Percentiles rank a stretch among this genome's conserved stretches.
Conservation (phyloP, 2,329 filamentous ascomycete genomes). For the Paraphaeosphaeria sporulosa region DNA sequence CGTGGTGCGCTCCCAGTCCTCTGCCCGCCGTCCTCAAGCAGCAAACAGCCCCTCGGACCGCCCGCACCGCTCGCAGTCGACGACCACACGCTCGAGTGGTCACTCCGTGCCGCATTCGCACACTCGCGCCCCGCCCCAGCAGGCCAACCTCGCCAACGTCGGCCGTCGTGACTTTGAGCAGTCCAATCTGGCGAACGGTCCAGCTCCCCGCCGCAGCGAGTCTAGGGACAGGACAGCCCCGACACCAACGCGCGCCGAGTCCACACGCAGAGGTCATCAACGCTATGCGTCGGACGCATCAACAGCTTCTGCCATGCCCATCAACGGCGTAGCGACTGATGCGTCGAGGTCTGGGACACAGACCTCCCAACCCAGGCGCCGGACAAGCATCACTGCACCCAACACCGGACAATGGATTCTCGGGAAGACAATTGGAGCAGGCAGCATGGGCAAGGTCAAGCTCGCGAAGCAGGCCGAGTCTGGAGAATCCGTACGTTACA, state of each 20-base stretch:
- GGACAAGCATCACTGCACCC: constrained; percentile 86
- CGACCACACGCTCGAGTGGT: constrained; percentile 42
- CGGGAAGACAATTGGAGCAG: constrained; percentile 95
- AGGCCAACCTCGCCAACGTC: constrained; percentile 59
- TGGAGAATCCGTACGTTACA: constrained; percentile 78
- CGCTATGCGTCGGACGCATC: constrained; percentile 57
- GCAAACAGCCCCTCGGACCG: constrained; percentile 37
- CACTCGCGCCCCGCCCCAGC: constrained; percentile 43
- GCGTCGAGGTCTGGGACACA: constrained; percentile 33
- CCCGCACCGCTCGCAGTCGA: constrained; percentile 48
- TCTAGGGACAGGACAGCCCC: constrained; percentile 65
- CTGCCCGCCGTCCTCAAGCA: constrained; percentile 37
- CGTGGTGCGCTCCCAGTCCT: constrained; percentile 44
- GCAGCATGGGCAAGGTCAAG: constrained; percentile 99
- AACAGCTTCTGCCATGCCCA: constrained; percentile 45
- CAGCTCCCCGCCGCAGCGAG: constrained; percentile 67
- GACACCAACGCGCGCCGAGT: constrained; percentile 62
- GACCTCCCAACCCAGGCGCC: constrained; percentile 49
- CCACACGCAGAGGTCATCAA: constrained; percentile 56
- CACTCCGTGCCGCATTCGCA: constrained; percentile 43
- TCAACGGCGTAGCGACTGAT: constrained; percentile 48
- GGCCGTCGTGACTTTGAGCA: constrained; percentile 78
- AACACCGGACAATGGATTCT: constrained; percentile 89
- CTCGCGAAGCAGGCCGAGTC: constrained; percentile 89
- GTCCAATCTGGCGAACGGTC: constrained; percentile 66